Percentiles rank a stretch among this genome's conserved stretches.
Conservation (phyloP, 164 flowering plant species). For the Liquidambar formosana region DNA sequence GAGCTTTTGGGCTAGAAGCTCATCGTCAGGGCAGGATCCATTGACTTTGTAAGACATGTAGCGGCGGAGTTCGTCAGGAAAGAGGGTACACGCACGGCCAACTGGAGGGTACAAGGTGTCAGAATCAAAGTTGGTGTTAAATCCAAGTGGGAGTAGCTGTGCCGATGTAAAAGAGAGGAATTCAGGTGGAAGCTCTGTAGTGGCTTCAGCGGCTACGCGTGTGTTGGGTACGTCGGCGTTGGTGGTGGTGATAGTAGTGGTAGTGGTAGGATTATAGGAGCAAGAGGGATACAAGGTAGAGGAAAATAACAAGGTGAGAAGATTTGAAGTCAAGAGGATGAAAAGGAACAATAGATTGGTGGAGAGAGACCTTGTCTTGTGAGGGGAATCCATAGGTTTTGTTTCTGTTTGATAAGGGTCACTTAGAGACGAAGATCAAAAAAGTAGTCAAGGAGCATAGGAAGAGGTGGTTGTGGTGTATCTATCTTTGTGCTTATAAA, state of each 20-base stretch:
- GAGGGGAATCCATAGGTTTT: conserved; percentile 22
- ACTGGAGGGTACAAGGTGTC: conserved; percentile 45
- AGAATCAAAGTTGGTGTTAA: conserved; percentile 41
- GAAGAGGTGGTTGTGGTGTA: background rate
- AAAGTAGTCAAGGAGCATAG: background rate
- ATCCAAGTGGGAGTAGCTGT: conserved; percentile 48
- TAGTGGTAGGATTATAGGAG: conserved; percentile 4
- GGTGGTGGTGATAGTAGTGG: background rate
- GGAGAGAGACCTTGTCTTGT: conserved; percentile 13
- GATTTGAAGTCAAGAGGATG: conserved; percentile 44
- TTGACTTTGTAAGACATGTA: conserved; percentile 57
- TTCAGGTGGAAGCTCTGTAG: conserved; percentile 46
- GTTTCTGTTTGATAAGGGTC: background rate
- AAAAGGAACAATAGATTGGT: conserved; percentile 35
- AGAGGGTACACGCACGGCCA: conserved; percentile 45
- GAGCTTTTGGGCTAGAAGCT: conserved; percentile 53
- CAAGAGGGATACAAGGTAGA: conserved; percentile 27
- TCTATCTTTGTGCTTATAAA: too few species aligned
- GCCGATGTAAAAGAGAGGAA: conserved; percentile 40
- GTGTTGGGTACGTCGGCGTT: too few species aligned
- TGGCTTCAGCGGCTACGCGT: background rate
- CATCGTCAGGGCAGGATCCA: conserved; percentile 64
- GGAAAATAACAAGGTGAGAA: conserved; percentile 44
- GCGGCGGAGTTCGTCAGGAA: conserved; percentile 31
- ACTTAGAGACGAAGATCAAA: too few species aligned